Percentiles rank a stretch among this genome's conserved stretches.
Conservation (phyloP, 331 rosid species). For the Prunus yedoensis region DNA sequence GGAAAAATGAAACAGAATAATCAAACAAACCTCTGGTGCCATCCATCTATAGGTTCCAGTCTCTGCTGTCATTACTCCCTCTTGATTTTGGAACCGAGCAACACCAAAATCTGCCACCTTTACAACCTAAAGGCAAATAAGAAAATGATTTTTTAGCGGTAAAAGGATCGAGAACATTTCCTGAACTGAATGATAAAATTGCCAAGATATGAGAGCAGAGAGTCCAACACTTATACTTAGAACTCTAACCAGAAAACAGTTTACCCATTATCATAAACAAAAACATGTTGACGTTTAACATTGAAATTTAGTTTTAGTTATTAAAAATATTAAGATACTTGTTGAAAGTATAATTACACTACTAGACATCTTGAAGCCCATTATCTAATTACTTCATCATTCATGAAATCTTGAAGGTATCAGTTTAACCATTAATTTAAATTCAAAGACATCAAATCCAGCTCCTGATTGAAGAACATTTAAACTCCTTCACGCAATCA, state of each 20-base stretch:
- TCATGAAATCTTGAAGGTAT: neutral
- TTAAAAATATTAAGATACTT: neutral
- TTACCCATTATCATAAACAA: neutral
- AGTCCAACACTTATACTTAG: neutral
- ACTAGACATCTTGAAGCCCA: neutral
- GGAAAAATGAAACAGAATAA: conserved; percentile 10
- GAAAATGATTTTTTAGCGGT: neutral
- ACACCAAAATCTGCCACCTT: conserved; percentile 99
- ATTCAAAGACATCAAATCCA: neutral
- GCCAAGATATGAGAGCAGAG: neutral
- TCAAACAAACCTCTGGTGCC: conserved; percentile 98
- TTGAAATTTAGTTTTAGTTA: neutral
- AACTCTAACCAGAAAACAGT: neutral
- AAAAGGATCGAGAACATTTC: neutral
- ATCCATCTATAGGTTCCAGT: conserved; percentile 99
- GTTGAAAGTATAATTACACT: neutral
- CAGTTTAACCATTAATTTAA: neutral
- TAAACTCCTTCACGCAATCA: neutral
- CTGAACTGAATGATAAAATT: neutral
- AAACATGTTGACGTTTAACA: neutral
- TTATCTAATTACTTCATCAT: neutral
- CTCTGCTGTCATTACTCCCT: conserved; percentile 99
- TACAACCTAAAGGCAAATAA: conserved; percentile 58
- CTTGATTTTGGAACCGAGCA: conserved; percentile 83
- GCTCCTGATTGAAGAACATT: neutral